Base-by-base conservation (phyloP, 2,329 filamentous ascomycete genomes). In the Paraphoma sp. region DNA sequence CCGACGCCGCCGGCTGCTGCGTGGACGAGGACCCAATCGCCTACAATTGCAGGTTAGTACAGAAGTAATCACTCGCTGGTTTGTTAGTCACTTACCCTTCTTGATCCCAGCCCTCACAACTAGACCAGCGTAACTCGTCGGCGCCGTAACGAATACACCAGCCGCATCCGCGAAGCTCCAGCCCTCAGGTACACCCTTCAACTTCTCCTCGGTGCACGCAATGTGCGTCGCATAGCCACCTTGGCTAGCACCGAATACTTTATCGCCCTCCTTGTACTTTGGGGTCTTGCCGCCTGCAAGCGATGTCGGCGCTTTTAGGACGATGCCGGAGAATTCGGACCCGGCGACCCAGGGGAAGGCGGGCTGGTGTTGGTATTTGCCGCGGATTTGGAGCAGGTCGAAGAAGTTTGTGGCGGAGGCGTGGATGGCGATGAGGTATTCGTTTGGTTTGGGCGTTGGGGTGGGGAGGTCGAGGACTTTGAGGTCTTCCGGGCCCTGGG, bases 331-430 rank as follows among this genome's bases (percentile, higher is more conserved):
- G 80, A 97, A 98, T 75, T 98, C 94, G 71, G 86, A 86, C 58
- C 94, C 94, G 0, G 92, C 87, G 48, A 94, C 80, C 93, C 93
- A 97, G 31, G 93, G 93, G 47, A 97, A 88, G 0, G 90, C 87
- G 0, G 93, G 93, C 70, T 97, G 93, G 74, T 92, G 85, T 74
- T 98, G 94, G 79, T 98, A 98, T 85, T 96, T 96, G 54, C 94
- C 94, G 72, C 92, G 89, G 72, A 97, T 92, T 74, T 98, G 94
- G 52, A 98, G 87, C 55, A 97, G 90, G 76, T 98, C 94, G 82
- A 97, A 98, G 85, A 98, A 98, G 81, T 98, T 98, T 70, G 92
- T 91, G 17, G 92, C 94, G 0, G 90, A 86, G 45, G 94, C 92
- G 78, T 92, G 91, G 69, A 98, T 90, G 71, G 88, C 86, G 74